A percentile compares a stretch with the other conserved stretches of the same genome.
Conservation (phyloP, 495 filamentous ascomycete species). For the Ramalina intermedia region DNA sequence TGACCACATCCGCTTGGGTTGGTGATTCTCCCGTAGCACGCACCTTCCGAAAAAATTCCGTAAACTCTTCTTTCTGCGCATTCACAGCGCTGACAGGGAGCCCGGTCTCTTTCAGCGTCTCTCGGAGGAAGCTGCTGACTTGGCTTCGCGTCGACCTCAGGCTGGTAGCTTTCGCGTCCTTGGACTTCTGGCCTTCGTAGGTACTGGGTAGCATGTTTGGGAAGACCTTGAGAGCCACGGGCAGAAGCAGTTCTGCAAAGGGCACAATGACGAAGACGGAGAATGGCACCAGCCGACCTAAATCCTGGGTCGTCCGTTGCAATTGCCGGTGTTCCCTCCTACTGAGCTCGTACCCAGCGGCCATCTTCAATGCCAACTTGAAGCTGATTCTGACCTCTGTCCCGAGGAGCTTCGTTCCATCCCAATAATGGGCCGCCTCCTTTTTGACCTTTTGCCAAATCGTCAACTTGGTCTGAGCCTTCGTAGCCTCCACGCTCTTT, state of each 20-base stretch:
- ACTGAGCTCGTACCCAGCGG: constrained; percentile 89
- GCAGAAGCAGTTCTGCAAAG: constrained; percentile 89
- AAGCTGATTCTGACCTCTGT: constrained; percentile 87
- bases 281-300: constrained; percentile 86
- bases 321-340: constrained; percentile 80
- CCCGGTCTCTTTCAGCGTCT: constrained; percentile 85
- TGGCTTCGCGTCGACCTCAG: constrained; percentile 83
- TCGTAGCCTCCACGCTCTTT: constrained; percentile 52
- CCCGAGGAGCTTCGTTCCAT: constrained; percentile 94
- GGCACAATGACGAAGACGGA: constrained; percentile 95
- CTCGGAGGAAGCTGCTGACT: constrained; percentile 78
- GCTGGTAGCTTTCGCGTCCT: constrained; percentile 71
- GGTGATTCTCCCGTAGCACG: constrained; percentile 82
- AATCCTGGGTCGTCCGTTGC: constrained; percentile 81
- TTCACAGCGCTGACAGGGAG: constrained; percentile 74
- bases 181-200: constrained; percentile 81
- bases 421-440: constrained; percentile 90
- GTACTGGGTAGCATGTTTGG: constrained; percentile 94
- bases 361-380: constrained; percentile 89
- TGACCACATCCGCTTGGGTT: constrained; percentile 82
- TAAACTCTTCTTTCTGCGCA: constrained; percentile 85
- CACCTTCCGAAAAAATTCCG: constrained; percentile 96
- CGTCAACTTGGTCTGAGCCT: constrained; percentile 74
- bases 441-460: constrained; percentile 85
- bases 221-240: constrained; percentile 84